Evolutionary conservation across 352 stramenopile genomes (phyloP), one percentile per base, ranked within the genome.

Genomic region (Achlya hypogyna): DNA sequence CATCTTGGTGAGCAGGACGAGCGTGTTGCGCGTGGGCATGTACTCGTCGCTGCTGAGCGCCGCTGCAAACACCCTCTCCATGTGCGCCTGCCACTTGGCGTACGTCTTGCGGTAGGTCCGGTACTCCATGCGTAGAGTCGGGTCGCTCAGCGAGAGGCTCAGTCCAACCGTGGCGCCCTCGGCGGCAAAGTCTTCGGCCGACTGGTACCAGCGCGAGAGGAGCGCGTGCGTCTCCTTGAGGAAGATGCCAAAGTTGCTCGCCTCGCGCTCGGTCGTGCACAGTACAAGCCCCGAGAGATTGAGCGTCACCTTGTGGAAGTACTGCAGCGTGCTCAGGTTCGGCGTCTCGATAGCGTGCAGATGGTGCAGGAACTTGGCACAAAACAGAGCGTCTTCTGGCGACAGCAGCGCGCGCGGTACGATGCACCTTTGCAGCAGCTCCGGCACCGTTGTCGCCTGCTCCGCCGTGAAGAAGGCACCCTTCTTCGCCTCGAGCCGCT

Each of bases 1-100:
- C 22, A 93, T 67, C 70, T 95, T 95, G n/a, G 79, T 94, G n/a
- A 95, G 70, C 20, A 95, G 77, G 35, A 95, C 78, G 10, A 95
- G 72, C 52, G 84, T 89, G 73, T 91, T 93, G 42, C 87, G 82
- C 51, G 91, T 93, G 6, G 75, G 74, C 86, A 95, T 95, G 72
- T 94, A 91, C 69, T 91, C 75, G 53, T 72, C 78, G 63, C 76
- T 84, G 12, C 74, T 75, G 0, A 95, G 65, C 14, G 83, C 83
- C 25, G 77, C 79, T 5, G 65, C 75, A 62, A 87, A 93, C 8
- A 91, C 78, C 10, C 76, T 71, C 27, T 87, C 78, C 63, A 88
- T 79, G 35, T 80, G 77, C 6, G 82, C 77, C 60, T 93, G 84
- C 78, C 86, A 95, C 38, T 81, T 79, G 25, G 75, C 77, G 59